Conservation (phyloP, 176 grass and related monocot species). For the Carex parvula region DNA sequence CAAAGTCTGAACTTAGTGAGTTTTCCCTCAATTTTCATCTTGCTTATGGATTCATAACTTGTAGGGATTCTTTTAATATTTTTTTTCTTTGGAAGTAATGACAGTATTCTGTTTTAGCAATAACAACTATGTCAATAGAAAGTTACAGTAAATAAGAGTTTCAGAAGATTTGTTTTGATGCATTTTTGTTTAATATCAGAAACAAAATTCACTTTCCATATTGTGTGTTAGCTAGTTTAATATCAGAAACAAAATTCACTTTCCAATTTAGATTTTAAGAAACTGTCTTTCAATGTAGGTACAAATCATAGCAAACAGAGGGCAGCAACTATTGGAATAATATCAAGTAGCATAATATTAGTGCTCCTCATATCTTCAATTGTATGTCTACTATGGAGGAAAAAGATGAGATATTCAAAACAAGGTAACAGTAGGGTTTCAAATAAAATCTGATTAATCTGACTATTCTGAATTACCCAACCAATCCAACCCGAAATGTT, state of each 20-base stretch:
- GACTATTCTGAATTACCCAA: too few relatives aligned
- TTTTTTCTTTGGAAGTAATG: too few relatives aligned
- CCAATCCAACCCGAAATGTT: too few relatives aligned
- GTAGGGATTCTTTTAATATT: neutral
- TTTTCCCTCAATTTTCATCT: neutral
- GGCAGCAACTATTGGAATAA: neutral
- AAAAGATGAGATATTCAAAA: neutral
- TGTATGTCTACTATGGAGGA: slow-evolving; percentile 23
- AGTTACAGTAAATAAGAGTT: too few relatives aligned
- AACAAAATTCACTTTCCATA: neutral
- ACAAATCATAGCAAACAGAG: neutral
- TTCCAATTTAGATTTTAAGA: neutral
- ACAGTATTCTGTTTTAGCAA: too few relatives aligned
- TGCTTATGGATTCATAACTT: neutral
- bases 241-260: too few relatives aligned
- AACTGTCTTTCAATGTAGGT: neutral
- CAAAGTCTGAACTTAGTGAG: slow-evolving; percentile 34
- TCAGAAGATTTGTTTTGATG: neutral
- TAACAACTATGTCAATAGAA: too few relatives aligned
- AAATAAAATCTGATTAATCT: neutral
- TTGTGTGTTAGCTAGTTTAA: neutral
- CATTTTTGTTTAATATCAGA: too few relatives aligned
- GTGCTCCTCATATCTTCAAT: slow-evolving; percentile 15
- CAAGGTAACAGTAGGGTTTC: neutral
- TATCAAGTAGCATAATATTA: neutral